Conservation (phyloP, 192 early-diverging fungal species). For the Entomortierella beljakovae region DNA sequence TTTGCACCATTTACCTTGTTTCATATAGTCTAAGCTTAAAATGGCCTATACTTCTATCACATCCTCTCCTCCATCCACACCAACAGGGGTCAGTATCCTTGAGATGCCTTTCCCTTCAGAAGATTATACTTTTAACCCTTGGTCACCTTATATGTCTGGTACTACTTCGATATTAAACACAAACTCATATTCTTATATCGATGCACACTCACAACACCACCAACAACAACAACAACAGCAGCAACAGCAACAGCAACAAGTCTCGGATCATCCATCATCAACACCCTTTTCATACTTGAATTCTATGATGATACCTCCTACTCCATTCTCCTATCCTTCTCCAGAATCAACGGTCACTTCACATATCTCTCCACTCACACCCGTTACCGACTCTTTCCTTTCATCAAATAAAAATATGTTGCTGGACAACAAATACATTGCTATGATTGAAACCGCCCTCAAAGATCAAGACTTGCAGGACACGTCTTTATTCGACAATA, state of each 20-base stretch:
- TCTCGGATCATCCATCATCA: too few relatives aligned
- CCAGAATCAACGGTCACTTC: background rate
- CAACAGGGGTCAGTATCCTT: slow-evolving; percentile 5
- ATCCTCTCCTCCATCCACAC: background rate
- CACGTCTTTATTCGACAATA: background rate
- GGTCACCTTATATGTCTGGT: too few relatives aligned
- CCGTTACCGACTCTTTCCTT: too few relatives aligned
- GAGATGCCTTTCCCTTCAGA: slow-evolving; percentile 46
- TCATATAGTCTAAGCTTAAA: background rate
- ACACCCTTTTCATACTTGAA: too few relatives aligned
- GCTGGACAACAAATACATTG: slow-evolving; percentile 31
- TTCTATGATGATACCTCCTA: too few relatives aligned
- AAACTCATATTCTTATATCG: background rate
- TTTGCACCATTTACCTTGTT: background rate
- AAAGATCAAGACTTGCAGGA: background rate
- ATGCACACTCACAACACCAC: background rate
- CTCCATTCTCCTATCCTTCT: background rate
- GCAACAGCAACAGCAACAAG: too few relatives aligned
- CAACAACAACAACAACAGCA: slow-evolving; percentile 9
- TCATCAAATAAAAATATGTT: background rate
- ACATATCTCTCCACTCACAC: background rate
- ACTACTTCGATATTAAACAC: background rate
- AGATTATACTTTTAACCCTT: slow-evolving; percentile 21
- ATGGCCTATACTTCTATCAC: background rate
- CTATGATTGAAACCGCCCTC: background rate